Conservation (phyloP, 1,284 basidiomycete species). For the Trichosporon sp. region DNA sequence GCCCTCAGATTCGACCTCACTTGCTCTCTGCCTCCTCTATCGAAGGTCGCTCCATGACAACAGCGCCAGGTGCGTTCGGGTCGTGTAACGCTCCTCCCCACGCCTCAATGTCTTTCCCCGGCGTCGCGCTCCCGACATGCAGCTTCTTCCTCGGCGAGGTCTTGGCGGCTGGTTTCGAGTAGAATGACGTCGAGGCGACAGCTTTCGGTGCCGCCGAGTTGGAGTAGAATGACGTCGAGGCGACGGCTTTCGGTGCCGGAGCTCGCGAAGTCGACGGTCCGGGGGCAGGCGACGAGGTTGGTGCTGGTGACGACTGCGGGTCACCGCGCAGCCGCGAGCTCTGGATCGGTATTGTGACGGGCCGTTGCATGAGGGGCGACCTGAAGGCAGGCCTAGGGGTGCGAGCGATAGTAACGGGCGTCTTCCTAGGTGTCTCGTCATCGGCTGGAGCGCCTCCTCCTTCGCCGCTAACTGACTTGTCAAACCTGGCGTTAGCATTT, state of each 20-base stretch:
- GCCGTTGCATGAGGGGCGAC: conserved; percentile 10
- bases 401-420: neutral
- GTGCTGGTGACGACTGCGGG: neutral
- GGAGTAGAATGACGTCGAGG: conserved; percentile 31
- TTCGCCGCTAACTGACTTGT: conserved; percentile 13
- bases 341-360: neutral
- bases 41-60: conserved; percentile 80
- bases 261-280: neutral
- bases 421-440: neutral
- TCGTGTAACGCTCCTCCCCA: conserved; percentile 51
- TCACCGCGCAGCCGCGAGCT: neutral
- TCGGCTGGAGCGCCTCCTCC: neutral
- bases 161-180: conserved; percentile 25
- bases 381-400: conserved; percentile 23
- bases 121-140: neutral
- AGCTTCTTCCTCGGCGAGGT: conserved; percentile 28
- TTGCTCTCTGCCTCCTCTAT: conserved; percentile 70
- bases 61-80: conserved; percentile 66
- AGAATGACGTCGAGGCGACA: conserved; percentile 27
- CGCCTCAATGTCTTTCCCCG: conserved; percentile 31
- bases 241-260: neutral
- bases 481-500: conserved; percentile 28
- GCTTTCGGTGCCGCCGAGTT: neutral
- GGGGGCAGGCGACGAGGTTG: neutral
- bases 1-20: conserved; percentile 52